A percentile compares a stretch with the other conserved stretches of the same genome.
phyloP scores from a whole-genome alignment of 352 stramenopile genomes.

The Pythium myriotylum region DNA sequence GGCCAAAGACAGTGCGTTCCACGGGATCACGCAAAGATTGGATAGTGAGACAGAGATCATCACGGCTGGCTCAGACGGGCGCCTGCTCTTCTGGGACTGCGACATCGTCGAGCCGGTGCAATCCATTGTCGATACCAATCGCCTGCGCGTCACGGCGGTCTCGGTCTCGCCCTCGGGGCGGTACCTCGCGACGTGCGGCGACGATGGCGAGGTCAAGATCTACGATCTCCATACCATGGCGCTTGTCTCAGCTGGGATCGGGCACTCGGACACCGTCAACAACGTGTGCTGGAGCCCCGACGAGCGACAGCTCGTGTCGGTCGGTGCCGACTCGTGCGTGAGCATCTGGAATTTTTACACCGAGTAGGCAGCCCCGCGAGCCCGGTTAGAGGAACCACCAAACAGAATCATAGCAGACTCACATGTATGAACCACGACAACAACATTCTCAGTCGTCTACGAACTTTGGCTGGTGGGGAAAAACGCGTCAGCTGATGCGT shows the following conservation, averaged over 20 bases:
- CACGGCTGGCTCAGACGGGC: slow-evolving; percentile 78
- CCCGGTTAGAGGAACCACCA: background rate
- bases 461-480: slow-evolving; percentile 7
- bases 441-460: background rate
- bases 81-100: slow-evolving; percentile 91
- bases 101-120: slow-evolving; percentile 84
- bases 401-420: background rate
- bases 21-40: slow-evolving; percentile 81
- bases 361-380: slow-evolving; percentile 14
- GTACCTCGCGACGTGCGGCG: slow-evolving; percentile 78
- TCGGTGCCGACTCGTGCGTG: slow-evolving; percentile 88
- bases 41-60: slow-evolving; percentile 92
- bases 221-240: slow-evolving; percentile 53
- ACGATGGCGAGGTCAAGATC: slow-evolving; percentile 87
- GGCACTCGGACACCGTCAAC: slow-evolving; percentile 77
- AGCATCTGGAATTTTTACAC: slow-evolving; percentile 92
- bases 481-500: background rate
- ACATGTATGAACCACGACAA: background rate
- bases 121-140: slow-evolving; percentile 45
- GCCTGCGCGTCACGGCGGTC: slow-evolving; percentile 44
- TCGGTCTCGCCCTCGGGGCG: slow-evolving; percentile 65
- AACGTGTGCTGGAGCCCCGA: slow-evolving; percentile 87
- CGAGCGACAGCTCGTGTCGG: slow-evolving; percentile 90
- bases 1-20: slow-evolving; percentile 76
- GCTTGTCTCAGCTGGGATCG: slow-evolving; percentile 52